phyloP scores from a whole-genome alignment of 2,329 filamentous ascomycete genomes.

The Diaporthe sp. region DNA sequence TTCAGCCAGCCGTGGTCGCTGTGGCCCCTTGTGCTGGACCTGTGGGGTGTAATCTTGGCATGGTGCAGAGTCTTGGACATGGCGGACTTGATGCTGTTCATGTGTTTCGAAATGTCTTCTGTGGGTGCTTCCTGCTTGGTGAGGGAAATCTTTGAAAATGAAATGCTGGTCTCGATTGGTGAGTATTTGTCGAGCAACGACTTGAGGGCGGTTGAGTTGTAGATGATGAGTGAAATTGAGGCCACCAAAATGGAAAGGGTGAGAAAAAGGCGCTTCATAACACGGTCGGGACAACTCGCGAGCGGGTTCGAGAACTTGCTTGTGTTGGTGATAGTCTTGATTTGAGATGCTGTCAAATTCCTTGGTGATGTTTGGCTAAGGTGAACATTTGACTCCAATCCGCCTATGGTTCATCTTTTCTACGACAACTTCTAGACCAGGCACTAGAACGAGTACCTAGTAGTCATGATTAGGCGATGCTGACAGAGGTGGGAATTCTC shows the following conservation, averaged over 20 bases:
- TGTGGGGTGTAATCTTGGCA: conserved; percentile 82
- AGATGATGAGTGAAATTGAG: conserved; percentile 49
- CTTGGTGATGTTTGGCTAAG: conserved; percentile 43
- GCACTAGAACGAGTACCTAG: background rate
- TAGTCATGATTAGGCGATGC: conserved; percentile 42
- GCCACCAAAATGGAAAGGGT: conserved; percentile 47
- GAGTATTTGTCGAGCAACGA: conserved; percentile 40
- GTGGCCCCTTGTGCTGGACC: conserved; percentile 80
- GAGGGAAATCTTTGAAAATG: background rate
- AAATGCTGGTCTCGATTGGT: conserved; percentile 7
- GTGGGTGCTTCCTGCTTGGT: background rate
- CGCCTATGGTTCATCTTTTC: background rate
- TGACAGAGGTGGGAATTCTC: conserved; percentile 31
- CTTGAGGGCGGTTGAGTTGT: conserved; percentile 45
- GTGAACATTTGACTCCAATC: background rate
- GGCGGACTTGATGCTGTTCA: conserved; percentile 58
- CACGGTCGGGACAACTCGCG: conserved; percentile 34
- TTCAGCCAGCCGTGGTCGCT: conserved; percentile 90
- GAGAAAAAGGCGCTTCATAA: conserved; percentile 51
- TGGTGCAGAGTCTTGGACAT: conserved; percentile 76
- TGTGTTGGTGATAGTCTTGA: background rate
- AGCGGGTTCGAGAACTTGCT: conserved; percentile 38
- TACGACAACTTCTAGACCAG: background rate
- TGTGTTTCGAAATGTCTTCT: conserved; percentile 40
- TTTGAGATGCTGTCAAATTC: conserved; percentile 34